These are phyloP conservation scores for Malus hybrid DNA, from an alignment of 331 rosid species.

Conservation along the genomic window DNA sequence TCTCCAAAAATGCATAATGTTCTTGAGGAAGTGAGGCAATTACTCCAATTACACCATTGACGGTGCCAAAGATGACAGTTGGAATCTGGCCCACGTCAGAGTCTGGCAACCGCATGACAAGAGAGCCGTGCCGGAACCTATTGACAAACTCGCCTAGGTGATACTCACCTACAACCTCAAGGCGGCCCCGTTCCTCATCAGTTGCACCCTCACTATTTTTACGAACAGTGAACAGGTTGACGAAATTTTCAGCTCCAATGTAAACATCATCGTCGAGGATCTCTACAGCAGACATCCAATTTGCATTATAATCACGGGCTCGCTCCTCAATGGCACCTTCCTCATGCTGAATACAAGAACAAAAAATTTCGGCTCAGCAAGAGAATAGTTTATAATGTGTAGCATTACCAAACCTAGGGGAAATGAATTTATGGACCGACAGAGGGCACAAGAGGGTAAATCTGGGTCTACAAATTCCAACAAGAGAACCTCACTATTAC, in stretches of 20 bases:
- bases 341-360: slow-evolving; percentile 50
- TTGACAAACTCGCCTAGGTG: slow-evolving; percentile 90
- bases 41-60: slow-evolving; percentile 82
- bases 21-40: slow-evolving; percentile 88
- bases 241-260: slow-evolving; percentile 84
- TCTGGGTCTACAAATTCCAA: neutral
- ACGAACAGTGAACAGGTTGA: slow-evolving; percentile 75
- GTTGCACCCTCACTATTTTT: slow-evolving; percentile 94
- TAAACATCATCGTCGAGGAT: slow-evolving; percentile 90
- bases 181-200: slow-evolving; percentile 83
- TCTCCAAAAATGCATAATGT: slow-evolving; percentile 67
- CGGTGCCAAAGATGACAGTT: slow-evolving; percentile 75
- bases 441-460: neutral
- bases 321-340: slow-evolving; percentile 95
- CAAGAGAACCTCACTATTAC: neutral
- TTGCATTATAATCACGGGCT: slow-evolving; percentile 87
- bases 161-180: slow-evolving; percentile 85
- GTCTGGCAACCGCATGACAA: slow-evolving; percentile 92
- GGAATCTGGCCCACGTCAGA: slow-evolving; percentile 93
- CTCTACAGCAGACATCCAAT: slow-evolving; percentile 98
- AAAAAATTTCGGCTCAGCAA: neutral
- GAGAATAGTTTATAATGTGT: slow-evolving; percentile 28
- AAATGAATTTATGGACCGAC: neutral
- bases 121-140: slow-evolving; percentile 75
- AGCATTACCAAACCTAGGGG: no score